phyloP scores from a whole-genome alignment of 768 basidiomycete genomes.

The Chlorophyllum brunneum region DNA sequence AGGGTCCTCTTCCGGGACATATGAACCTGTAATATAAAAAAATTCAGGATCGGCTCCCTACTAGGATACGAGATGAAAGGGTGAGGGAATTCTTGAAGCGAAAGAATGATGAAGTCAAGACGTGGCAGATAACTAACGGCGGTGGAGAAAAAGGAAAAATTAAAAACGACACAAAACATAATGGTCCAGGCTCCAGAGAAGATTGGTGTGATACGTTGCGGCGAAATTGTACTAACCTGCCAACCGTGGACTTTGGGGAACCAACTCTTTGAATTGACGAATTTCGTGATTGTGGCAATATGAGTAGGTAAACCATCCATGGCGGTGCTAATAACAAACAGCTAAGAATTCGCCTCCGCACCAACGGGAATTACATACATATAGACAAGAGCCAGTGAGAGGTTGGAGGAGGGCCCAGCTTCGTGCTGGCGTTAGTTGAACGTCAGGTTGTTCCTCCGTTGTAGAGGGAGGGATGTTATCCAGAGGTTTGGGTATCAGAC shows the following conservation, averaged over 20 bases:
- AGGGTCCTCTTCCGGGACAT: conserved; percentile 83
- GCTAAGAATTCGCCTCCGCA: conserved; percentile 22
- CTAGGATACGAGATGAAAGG: conserved; percentile 17
- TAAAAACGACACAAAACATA: conserved; percentile 12
- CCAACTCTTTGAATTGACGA: conserved; percentile 89
- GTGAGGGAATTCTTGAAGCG: conserved; percentile 9
- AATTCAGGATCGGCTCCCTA: conserved; percentile 14
- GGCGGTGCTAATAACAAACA: conserved; percentile 58
- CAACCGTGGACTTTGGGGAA: conserved; percentile 57
- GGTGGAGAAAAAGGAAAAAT: conserved; percentile 19
- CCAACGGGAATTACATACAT: conserved; percentile 50
- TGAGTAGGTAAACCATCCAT: conserved; percentile 97
- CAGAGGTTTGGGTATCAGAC: conserved; percentile 68
- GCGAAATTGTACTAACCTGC: conserved; percentile 44
- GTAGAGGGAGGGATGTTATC: conserved; percentile 35
- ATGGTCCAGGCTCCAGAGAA: conserved; percentile 10
- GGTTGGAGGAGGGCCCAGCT: conserved; percentile 84
- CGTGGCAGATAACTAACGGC: conserved; percentile 20
- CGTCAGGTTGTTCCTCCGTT: conserved; percentile 49
- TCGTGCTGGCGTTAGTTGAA: conserved; percentile 63
- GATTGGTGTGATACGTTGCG: conserved; percentile 6
- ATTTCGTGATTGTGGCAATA: conserved; percentile 95
- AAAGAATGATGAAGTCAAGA: conserved; percentile 9
- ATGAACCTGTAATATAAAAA: conserved; percentile 45
- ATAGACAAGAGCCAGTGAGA: conserved; percentile 76